phyloP scores from a whole-genome alignment of 2,329 filamentous ascomycete species.

The Fusarium equiseti region DNA sequence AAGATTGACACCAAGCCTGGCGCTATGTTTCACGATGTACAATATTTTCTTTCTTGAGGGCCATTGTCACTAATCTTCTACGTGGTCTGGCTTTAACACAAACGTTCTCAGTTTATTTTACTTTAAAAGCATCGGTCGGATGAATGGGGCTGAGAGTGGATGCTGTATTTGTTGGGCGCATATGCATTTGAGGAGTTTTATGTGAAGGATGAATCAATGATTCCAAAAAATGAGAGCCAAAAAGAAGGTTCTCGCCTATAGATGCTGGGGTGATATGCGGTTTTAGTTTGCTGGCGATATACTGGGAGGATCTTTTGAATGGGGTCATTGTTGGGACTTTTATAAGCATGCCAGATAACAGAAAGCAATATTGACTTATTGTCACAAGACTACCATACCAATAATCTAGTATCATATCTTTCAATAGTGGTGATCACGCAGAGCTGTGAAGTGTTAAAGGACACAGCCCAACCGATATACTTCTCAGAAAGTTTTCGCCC shows the following conservation, averaged over 20 bases:
- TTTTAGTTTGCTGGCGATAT: slow-evolving; percentile 1
- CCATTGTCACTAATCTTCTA: slow-evolving; percentile 14
- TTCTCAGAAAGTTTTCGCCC: neutral
- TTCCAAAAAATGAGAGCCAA: slow-evolving; percentile 17
- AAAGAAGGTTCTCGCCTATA: slow-evolving; percentile 12
- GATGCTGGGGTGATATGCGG: neutral
- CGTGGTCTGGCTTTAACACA: neutral
- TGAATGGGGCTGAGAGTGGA: neutral
- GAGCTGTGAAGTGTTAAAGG: neutral
- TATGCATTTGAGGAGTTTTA: slow-evolving; percentile 15
- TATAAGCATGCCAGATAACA: neutral
- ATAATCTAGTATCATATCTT: neutral
- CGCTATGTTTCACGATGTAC: slow-evolving; percentile 25
- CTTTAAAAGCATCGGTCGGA: neutral
- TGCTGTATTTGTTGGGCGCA: neutral
- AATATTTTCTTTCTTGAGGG: slow-evolving; percentile 21
- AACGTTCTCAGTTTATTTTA: neutral
- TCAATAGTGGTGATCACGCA: neutral
- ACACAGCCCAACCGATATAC: neutral
- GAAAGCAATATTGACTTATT: neutral
- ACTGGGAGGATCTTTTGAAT: neutral
- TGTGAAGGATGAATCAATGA: slow-evolving; percentile 35
- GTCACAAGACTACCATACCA: neutral
- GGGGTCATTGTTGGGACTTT: neutral
- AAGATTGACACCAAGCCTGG: neutral